Evolutionary conservation across 306 rosid genomes (phyloP), one percentile per base, ranked within the genome.

Genomic region (Ormosia emarginata): DNA sequence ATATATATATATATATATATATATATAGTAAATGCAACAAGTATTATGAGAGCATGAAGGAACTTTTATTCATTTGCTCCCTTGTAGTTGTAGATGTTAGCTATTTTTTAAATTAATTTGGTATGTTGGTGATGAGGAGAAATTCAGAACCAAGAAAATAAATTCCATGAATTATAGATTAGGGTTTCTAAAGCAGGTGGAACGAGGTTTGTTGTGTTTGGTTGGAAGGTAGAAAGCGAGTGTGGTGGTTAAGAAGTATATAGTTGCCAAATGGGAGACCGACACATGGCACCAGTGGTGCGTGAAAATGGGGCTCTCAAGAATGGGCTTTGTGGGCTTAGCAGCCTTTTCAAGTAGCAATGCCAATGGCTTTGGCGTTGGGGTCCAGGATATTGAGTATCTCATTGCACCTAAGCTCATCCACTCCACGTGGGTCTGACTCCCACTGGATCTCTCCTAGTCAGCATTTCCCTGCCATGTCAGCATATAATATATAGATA

Each of bases 271-370:
- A 72, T n/a, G 86, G 50, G 79, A 71, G 86, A 39, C 9, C 17
- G 18, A 82, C 71, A 88, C 82, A 29, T 74, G 87, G 83, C 74
- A 79, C 43, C 29, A 40, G 50, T 34, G 87, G 57, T 50, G 73
- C 74, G 87, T 39, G 80, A 71, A 62, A 75, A 32, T 5, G 34
- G 37, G 55, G 90, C 82, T 65, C 86, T 92, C 80, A 39, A 39
- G 88, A 44, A 89, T 87, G 94, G 91, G 89, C 84, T 74, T 33
- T 36, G 89, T 90, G 92, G 89, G 77, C 86, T 83, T 18, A 64
- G 36, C 85, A 77, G 75, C 87, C 63, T 62, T 62, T 72, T 9
- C 56, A 24, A 49, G 75, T 82, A 62, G 58, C 86, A 81, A 69
- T 82, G 82, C 84, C 80, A 12, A 80, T 77, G 87, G 84, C 14